Evolutionary conservation across 352 stramenopile species (phyloP).

Genomic region (Phytophthora idaei): DNA sequence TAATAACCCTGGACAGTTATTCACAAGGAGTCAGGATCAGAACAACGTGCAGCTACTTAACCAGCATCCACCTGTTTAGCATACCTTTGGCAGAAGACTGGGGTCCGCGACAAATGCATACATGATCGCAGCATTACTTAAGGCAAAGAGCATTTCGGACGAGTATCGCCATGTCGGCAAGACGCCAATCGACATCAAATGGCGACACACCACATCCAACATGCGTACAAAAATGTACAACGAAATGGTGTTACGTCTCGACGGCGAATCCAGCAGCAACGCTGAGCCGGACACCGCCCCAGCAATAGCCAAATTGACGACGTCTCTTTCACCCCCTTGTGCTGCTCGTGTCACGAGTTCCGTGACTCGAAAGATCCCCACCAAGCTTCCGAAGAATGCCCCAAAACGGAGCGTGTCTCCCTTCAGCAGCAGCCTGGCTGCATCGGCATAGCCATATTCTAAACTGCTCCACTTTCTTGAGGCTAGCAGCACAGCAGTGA

Average conservation of each 20-base stretch:
- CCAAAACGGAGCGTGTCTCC: slow-evolving; percentile 81
- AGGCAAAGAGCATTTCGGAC: slow-evolving; percentile 73
- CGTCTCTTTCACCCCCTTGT: slow-evolving; percentile 53
- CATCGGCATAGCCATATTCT: slow-evolving; percentile 81
- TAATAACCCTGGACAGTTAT: slow-evolving; percentile 66
- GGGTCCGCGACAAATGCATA: slow-evolving; percentile 79
- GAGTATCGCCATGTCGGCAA: slow-evolving; percentile 69
- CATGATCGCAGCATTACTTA: slow-evolving; percentile 83
- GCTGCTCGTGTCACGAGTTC: slow-evolving; percentile 57
- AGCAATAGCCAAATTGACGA: slow-evolving; percentile 71
- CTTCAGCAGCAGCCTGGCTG: slow-evolving; percentile 66
- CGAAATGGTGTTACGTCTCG: slow-evolving; percentile 70
- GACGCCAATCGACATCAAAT: slow-evolving; percentile 57
- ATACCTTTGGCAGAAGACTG: slow-evolving; percentile 73
- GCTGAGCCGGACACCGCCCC: slow-evolving; percentile 67
- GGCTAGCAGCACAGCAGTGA: slow-evolving; percentile 78
- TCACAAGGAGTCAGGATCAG: neutral
- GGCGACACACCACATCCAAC: slow-evolving; percentile 80
- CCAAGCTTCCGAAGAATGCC: slow-evolving; percentile 76
- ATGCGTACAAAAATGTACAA: slow-evolving; percentile 89
- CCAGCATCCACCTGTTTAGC: neutral
- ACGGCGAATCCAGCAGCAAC: slow-evolving; percentile 72
- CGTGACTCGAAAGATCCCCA: slow-evolving; percentile 71
- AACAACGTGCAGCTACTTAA: neutral
- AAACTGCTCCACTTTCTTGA: slow-evolving; percentile 80